Percentiles rank a stretch among this genome's conserved stretches.
Conservation (phyloP, 176 grass and related monocot species). For the Musa schizocarpa region DNA sequence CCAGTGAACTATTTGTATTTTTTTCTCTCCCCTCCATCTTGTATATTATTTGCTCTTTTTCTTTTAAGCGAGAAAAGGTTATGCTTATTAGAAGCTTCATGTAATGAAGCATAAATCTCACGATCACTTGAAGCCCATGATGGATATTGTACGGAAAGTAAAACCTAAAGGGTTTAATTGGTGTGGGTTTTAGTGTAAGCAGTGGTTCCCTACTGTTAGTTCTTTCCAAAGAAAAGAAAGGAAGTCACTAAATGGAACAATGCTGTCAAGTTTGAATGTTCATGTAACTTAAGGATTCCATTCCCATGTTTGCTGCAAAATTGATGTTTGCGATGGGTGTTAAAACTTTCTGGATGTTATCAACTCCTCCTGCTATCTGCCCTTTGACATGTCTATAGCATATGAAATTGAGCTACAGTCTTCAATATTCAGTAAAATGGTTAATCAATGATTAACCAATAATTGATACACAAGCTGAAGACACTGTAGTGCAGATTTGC, state of each 20-base stretch:
- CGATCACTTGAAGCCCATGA: not conserved
- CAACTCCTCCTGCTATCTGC: too few relatives aligned
- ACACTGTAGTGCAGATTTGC: too few relatives aligned
- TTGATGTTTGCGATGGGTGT: not conserved
- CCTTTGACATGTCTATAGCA: too few relatives aligned
- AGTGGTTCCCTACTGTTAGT: not conserved
- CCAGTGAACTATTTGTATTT: too few relatives aligned
- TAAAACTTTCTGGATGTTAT: too few relatives aligned
- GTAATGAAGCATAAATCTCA: slow-evolving; percentile 1
- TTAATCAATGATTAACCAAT: too few relatives aligned
- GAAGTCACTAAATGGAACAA: not conserved
- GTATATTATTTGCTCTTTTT: not conserved
- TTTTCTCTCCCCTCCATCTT: not conserved
- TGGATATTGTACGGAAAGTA: not conserved
- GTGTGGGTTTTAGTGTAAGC: not conserved
- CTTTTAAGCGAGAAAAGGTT: not conserved
- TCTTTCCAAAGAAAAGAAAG: not conserved
- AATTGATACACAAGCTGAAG: too few relatives aligned
- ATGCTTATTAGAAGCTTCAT: not conserved
- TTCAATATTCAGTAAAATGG: too few relatives aligned
- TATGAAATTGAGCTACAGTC: too few relatives aligned
- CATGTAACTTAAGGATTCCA: too few relatives aligned
- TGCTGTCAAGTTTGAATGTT: not conserved
- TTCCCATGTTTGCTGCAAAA: not conserved
- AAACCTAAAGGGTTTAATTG: not conserved